Percentiles rank a stretch among this genome's conserved stretches.
Evolutionary conservation across 352 stramenopile species (phyloP).

Genomic region (Pythium plurisporium): DNA sequence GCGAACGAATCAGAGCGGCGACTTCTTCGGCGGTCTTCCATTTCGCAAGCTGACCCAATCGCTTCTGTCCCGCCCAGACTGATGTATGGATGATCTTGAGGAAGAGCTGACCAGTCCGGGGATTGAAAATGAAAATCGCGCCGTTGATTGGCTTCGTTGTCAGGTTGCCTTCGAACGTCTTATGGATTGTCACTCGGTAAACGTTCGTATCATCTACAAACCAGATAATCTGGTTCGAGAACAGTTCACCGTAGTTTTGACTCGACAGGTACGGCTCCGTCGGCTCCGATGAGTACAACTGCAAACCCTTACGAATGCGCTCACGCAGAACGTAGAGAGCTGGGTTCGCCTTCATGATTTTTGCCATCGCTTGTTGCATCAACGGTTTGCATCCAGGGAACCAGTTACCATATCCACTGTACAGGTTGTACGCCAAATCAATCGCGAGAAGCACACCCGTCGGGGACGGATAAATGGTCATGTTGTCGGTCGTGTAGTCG

Average conservation of each 20-base stretch:
- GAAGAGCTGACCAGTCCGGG: constrained; percentile 98
- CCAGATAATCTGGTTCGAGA: constrained; percentile 99
- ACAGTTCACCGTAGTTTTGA: constrained; percentile 99
- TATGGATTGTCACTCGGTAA: constrained; percentile 99
- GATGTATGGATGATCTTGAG: constrained; percentile 99
- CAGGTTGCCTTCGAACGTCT: constrained; percentile 99
- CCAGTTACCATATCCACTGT: constrained; percentile 99
- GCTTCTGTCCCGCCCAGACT: constrained; percentile 99
- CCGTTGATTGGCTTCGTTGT: constrained; percentile 99
- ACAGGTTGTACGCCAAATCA: constrained; percentile 99
- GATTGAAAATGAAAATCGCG: constrained; percentile 99
- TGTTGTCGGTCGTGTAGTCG: constrained; percentile 99
- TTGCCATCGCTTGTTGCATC: constrained; percentile 99
- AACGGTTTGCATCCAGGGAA: constrained; percentile 99
- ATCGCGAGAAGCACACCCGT: constrained; percentile 97
- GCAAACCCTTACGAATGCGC: constrained; percentile 99
- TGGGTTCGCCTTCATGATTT: constrained; percentile 99
- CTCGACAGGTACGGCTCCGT: constrained; percentile 99
- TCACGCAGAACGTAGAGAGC: constrained; percentile 99
- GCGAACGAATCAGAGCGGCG: constrained; percentile 97
- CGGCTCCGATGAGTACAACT: constrained; percentile 99
- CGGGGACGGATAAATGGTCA: constrained; percentile 99
- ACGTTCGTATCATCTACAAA: constrained; percentile 99
- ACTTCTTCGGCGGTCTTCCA: constrained; percentile 99
- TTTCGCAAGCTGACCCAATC: constrained; percentile 98